Evolutionary conservation across 2,329 filamentous ascomycete species (phyloP).

Genomic region (Cercospora sp.): DNA sequence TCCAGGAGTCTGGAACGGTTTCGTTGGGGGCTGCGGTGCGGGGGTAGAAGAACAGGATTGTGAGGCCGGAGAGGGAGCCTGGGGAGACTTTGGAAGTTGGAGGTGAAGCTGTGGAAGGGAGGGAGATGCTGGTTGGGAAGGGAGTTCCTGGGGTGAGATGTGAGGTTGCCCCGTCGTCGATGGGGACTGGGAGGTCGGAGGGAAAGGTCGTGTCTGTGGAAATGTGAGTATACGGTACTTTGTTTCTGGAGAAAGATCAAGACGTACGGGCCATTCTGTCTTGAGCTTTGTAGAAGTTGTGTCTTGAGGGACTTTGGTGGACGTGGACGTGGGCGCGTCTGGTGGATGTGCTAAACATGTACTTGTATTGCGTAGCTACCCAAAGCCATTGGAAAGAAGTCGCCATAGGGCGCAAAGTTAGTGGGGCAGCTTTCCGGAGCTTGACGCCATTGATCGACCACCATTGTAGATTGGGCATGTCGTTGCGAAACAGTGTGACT

Average conservation of each 20-base stretch:
- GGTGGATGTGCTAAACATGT: background rate
- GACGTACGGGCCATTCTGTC: background rate
- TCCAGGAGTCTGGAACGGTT: slow-evolving; percentile 44
- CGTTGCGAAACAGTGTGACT: background rate
- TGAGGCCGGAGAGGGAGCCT: slow-evolving; percentile 39
- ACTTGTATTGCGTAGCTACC: background rate
- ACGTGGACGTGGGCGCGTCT: background rate
- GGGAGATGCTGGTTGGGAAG: slow-evolving; percentile 39
- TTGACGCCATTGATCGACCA: background rate
- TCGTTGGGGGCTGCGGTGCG: slow-evolving; percentile 45
- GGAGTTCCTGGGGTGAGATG: slow-evolving; percentile 37
- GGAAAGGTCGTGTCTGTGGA: slow-evolving; percentile 36
- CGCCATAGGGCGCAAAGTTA: background rate
- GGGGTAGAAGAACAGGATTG: slow-evolving; percentile 48
- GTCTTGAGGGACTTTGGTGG: background rate
- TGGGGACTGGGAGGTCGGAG: slow-evolving; percentile 41
- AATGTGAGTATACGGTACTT: no score
- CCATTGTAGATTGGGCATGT: background rate
- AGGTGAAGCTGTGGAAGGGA: slow-evolving; percentile 38
- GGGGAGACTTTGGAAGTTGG: slow-evolving; percentile 40
- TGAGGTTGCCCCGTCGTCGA: slow-evolving; percentile 46
- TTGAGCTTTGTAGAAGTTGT: background rate
- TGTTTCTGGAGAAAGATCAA: no score
- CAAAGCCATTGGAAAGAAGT: background rate
- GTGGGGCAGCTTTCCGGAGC: background rate